These are phyloP conservation scores for Colletotrichum sp. DNA, from an alignment of 2,329 filamentous ascomycete genomes.

Conservation along the genomic window DNA sequence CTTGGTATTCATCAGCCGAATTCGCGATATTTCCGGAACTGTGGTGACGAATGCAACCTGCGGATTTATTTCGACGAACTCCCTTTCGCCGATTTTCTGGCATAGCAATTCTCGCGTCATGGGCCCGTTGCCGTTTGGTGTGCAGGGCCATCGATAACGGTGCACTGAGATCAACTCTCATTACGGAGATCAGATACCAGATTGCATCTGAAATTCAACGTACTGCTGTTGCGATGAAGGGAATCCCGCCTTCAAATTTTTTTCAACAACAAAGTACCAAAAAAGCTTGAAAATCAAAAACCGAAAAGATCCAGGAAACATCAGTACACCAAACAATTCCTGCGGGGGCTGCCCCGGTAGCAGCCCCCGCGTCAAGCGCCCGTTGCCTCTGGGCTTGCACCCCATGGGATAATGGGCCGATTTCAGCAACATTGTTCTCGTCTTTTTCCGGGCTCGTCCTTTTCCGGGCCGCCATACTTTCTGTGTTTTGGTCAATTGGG, in stretches of 20 bases:
- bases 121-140: background rate
- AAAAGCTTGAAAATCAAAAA: background rate
- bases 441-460: background rate
- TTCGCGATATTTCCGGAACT: background rate
- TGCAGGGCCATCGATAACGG: background rate
- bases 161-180: background rate
- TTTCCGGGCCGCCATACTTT: background rate
- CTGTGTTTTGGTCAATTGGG: background rate
- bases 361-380: background rate
- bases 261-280: background rate
- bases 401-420: background rate
- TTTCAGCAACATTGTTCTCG: background rate
- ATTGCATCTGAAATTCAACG: background rate
- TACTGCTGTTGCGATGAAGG: background rate
- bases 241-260: background rate
- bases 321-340: background rate
- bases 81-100: background rate
- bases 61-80: background rate
- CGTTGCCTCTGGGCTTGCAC: background rate
- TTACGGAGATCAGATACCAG: background rate
- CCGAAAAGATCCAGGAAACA: background rate
- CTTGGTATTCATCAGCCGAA: rapidly evolving
- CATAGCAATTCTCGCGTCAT: background rate
- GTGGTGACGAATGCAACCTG: background rate
- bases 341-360: background rate